Base-by-base conservation (phyloP, 106 monocot species). In the Allium cepa region DNA sequence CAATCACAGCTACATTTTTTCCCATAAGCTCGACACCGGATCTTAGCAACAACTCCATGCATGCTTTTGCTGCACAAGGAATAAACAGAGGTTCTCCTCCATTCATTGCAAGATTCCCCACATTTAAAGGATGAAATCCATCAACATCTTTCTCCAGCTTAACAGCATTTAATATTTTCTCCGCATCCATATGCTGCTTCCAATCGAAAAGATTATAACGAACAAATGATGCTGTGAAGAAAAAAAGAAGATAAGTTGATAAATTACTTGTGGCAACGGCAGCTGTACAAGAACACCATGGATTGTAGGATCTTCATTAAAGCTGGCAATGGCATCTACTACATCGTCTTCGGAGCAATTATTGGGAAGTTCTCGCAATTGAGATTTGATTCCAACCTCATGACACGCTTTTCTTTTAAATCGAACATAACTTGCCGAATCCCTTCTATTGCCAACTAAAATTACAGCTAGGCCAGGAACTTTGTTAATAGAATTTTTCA, bases 281-380 rank as follows among this genome's bases (percentile, higher is more conserved):
- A 92, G 80, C 72, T 99, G 97, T 59, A 99, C 90, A 52, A 99
- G 84, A 75, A 99, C 83, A 53, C 92, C 97, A 79, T 99, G 92
- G 79, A 99, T 79, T 56, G 87, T 89, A 56, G 97, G 92, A 64
- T 92, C 88, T 59, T 79, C 57, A 56, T 99, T 99, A 72, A 90
- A 92, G 53, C 69, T 69, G 9, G 65, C 60, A 4, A 92, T 78
- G 12, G 82, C 76, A 57, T 82, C 69, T 9, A 90, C 49, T 46
- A 92, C 80, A 17, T 87, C 89, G 46, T 87, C 77, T 66, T 92
- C 84, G 7, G 76, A n/a, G 71, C 84, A 87, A 53, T 87, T 76
- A 51, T 85, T 83, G 66, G 97, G 81, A 22, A 92, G 74, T 68
- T 90, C 76, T 60, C 71, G 69, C 8, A 79, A 46, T n/a, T 75